phyloP scores from a whole-genome alignment of 352 stramenopile species.

The Phytophthora cryptogea region DNA sequence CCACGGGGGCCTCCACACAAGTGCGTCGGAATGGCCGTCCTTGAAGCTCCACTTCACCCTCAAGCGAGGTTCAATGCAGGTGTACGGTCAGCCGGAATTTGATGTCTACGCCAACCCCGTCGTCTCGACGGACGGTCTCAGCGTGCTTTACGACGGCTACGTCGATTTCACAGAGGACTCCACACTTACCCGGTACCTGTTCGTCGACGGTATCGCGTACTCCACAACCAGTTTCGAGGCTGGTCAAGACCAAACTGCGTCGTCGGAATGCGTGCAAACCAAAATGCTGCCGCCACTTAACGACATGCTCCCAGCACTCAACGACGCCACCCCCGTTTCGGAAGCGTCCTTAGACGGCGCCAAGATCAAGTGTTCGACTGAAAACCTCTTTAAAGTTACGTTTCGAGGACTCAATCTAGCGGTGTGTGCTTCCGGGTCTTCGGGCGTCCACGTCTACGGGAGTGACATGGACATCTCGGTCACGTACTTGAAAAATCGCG shows the following conservation, averaged over 20 bases:
- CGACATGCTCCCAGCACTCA: slow-evolving; percentile 31
- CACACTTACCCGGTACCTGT: slow-evolving; percentile 31
- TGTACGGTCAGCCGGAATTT: slow-evolving; percentile 38
- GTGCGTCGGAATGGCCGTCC: slow-evolving; percentile 35
- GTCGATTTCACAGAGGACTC: slow-evolving; percentile 29
- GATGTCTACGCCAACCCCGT: slow-evolving; percentile 43
- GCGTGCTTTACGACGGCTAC: slow-evolving; percentile 43
- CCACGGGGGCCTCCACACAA: slow-evolving; percentile 28
- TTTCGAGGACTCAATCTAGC: slow-evolving; percentile 35
- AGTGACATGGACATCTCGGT: slow-evolving; percentile 38
- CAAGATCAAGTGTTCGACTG: slow-evolving; percentile 36
- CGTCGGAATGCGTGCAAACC: slow-evolving; percentile 27
- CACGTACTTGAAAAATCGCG: slow-evolving; percentile 25
- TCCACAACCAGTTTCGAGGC: slow-evolving; percentile 17
- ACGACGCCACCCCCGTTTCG: slow-evolving; percentile 18
- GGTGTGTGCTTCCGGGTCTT: slow-evolving; percentile 30
- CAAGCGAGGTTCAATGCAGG: slow-evolving; percentile 43
- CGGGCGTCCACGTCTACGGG: slow-evolving; percentile 27
- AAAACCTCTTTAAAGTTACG: slow-evolving; percentile 37
- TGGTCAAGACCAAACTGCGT: slow-evolving; percentile 13
- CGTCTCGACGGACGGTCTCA: slow-evolving; percentile 27
- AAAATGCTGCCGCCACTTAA: slow-evolving; percentile 34
- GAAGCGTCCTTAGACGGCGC: slow-evolving; percentile 15
- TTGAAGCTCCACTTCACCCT: slow-evolving; percentile 46
- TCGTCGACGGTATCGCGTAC: slow-evolving; percentile 45